phyloP scores from a whole-genome alignment of 495 filamentous ascomycete species.

The Annulohypoxylon stygium region DNA sequence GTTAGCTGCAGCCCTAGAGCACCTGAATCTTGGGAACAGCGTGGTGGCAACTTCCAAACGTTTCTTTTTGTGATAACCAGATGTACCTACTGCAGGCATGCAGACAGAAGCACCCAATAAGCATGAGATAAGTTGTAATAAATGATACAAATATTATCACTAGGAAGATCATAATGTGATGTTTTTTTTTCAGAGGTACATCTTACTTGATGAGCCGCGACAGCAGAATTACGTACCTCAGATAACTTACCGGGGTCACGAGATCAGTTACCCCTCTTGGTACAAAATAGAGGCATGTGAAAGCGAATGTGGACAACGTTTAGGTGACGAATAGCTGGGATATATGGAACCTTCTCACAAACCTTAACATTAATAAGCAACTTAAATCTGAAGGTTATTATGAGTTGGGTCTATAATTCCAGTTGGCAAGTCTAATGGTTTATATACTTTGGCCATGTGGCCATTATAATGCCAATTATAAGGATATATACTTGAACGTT shows the following conservation, averaged over 20 bases:
- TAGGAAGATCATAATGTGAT: neutral
- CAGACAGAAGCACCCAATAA: neutral
- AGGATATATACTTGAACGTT: no score
- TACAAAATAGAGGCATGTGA: slow-evolving; percentile 31
- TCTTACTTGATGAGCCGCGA: no score
- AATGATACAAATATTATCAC: neutral
- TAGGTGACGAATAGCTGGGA: slow-evolving; percentile 9
- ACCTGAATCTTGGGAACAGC: slow-evolving; percentile 36
- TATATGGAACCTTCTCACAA: neutral
- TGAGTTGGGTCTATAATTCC: no score
- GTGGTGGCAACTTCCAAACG: slow-evolving; percentile 12
- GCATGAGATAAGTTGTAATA: neutral
- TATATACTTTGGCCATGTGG: neutral
- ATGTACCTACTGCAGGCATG: slow-evolving; percentile 10
- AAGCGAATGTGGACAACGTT: slow-evolving; percentile 8
- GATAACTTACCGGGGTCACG: slow-evolving; percentile 33
- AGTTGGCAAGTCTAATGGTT: neutral
- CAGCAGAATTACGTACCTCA: neutral
- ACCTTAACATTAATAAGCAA: neutral
- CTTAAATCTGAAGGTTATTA: neutral
- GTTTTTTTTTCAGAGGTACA: neutral
- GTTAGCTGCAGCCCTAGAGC: slow-evolving; percentile 47
- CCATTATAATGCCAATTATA: neutral
- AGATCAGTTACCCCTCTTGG: slow-evolving; percentile 42
- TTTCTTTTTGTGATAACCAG: slow-evolving; percentile 4